Conservation (phyloP, 1,284 basidiomycete genomes). For the Cryptococcus maquisensis region DNA sequence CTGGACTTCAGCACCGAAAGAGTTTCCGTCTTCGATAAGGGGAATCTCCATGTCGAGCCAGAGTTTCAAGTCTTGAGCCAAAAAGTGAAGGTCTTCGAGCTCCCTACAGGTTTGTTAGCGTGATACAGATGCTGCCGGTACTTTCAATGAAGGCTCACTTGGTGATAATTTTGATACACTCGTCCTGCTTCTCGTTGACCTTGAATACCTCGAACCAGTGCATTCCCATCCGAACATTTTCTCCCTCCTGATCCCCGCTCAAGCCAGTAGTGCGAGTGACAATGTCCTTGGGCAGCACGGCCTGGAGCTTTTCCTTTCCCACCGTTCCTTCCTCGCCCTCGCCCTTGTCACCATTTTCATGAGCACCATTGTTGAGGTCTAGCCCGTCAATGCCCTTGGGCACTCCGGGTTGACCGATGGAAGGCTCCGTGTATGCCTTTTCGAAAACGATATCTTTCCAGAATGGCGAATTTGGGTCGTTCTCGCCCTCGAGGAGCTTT, state of each 20-base stretch:
- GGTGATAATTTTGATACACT: slow-evolving; percentile 11
- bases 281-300: slow-evolving; percentile 7
- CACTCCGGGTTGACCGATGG: slow-evolving; percentile 13
- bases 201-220: slow-evolving; percentile 35
- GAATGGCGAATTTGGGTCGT: slow-evolving; percentile 21
- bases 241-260: background rate
- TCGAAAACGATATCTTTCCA: slow-evolving; percentile 16
- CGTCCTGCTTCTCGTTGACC: slow-evolving; percentile 18
- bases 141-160: slow-evolving; percentile 15
- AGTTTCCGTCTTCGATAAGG: slow-evolving; percentile 37
- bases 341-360: background rate
- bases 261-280: background rate
- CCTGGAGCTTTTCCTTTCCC: background rate
- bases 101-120: slow-evolving; percentile 18
- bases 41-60: slow-evolving; percentile 39
- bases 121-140: background rate
- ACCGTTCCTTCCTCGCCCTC: background rate
- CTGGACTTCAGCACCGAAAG: slow-evolving; percentile 37
- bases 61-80: slow-evolving; percentile 23
- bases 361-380: too few relatives aligned
- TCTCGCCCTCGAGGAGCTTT: slow-evolving; percentile 15
- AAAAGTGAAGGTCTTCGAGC: slow-evolving; percentile 21
- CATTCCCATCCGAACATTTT: slow-evolving; percentile 10
- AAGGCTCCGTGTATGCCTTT: slow-evolving; percentile 10
- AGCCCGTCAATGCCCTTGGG: background rate